phyloP scores from a whole-genome alignment of 2,329 filamentous ascomycete genomes.

The Colletotrichum lindemuthianum region DNA sequence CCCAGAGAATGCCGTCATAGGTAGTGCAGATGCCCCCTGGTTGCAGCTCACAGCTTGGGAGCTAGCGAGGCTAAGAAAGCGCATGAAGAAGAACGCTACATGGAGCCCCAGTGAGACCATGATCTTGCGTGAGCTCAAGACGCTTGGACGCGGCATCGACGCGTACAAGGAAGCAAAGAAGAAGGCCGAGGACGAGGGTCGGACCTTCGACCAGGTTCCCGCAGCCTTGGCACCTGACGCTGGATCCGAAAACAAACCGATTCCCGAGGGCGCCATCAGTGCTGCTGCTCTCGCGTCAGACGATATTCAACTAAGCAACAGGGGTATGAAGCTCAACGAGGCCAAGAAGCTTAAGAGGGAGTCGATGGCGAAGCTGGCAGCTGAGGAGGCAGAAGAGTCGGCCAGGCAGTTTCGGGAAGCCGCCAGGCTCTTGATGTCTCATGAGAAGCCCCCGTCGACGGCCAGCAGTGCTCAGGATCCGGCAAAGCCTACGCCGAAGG shows the following conservation, averaged over 20 bases:
- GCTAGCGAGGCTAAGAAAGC: conserved; percentile 76
- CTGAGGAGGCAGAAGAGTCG: conserved; percentile 70
- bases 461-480: conserved; percentile 44
- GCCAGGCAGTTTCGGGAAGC: conserved; percentile 62
- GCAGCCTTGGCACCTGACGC: conserved; percentile 57
- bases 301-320: conserved; percentile 73
- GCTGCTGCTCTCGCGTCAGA: conserved; percentile 66
- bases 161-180: conserved; percentile 70
- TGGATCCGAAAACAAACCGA: conserved; percentile 61
- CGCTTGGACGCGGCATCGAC: conserved; percentile 73
- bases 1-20: conserved; percentile 67
- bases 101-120: conserved; percentile 89
- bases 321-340: conserved; percentile 82
- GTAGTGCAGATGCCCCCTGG: conserved; percentile 71
- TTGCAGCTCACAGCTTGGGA: conserved; percentile 72
- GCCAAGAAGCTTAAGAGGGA: conserved; percentile 80
- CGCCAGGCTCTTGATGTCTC: conserved; percentile 56
- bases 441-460: conserved; percentile 38
- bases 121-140: conserved; percentile 81
- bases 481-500: conserved; percentile 42
- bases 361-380: conserved; percentile 68
- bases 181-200: conserved; percentile 73
- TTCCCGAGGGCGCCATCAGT: conserved; percentile 69
- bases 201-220: conserved; percentile 62
- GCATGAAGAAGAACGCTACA: conserved; percentile 91